A percentile compares a stretch with the other conserved stretches of the same genome.
These are phyloP conservation scores for Fraxinus latifolia DNA, from an alignment of 305 asterid species.

Conservation along the genomic window DNA sequence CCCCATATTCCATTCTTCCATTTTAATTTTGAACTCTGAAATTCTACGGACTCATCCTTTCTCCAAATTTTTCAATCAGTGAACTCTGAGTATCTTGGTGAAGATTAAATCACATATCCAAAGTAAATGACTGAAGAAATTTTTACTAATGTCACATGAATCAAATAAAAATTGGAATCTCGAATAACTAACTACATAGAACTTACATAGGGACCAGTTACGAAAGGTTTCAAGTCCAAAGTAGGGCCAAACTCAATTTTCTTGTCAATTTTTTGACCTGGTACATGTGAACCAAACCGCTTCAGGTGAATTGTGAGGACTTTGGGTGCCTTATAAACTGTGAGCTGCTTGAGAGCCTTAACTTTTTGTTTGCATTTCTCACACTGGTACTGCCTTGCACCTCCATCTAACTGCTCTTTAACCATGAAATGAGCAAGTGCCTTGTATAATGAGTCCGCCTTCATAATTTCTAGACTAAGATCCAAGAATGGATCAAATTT, in stretches of 20 bases:
- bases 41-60: background rate
- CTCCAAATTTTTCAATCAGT: background rate
- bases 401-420: conserved; percentile 87
- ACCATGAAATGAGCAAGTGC: conserved; percentile 83
- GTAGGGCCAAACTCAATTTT: conserved; percentile 60
- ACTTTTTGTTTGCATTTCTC: conserved; percentile 96
- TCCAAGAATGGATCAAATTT: conserved; percentile 91
- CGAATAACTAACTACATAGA: background rate
- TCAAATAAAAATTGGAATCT: background rate
- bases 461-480: conserved; percentile 80
- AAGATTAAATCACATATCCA: background rate
- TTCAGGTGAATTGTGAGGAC: conserved; percentile 91
- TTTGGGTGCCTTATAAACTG: conserved; percentile 76
- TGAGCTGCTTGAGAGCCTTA: conserved; percentile 83
- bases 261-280: conserved; percentile 71
- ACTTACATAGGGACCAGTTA: conserved; percentile 81
- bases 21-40: background rate
- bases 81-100: background rate
- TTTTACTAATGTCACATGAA: background rate
- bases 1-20: background rate
- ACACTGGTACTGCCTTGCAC: conserved; percentile 82
- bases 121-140: background rate
- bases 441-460: conserved; percentile 67
- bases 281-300: conserved; percentile 65
- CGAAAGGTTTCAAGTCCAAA: conserved; percentile 82